Evolutionary conservation across 2,329 filamentous ascomycete species (phyloP).

Genomic region (Cladosporium cucumerinum): DNA sequence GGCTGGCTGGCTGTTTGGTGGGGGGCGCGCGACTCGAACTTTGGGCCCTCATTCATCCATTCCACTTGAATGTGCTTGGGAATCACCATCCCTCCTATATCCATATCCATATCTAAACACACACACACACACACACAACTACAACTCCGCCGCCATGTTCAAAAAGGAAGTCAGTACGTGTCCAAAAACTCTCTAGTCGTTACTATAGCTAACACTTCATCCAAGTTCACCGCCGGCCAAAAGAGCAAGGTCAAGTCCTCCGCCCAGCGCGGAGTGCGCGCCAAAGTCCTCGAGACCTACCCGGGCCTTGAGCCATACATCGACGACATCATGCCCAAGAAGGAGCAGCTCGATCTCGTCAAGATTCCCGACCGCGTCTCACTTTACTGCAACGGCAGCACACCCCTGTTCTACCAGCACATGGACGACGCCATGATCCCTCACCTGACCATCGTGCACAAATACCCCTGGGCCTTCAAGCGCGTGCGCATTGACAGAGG

Average conservation of each 20-base stretch:
- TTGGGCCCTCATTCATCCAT: neutral
- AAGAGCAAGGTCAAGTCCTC: slow-evolving; percentile 97
- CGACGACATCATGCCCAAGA: slow-evolving; percentile 94
- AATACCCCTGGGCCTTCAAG: slow-evolving; percentile 80
- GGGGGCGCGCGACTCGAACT: neutral
- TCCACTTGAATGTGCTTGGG: neutral
- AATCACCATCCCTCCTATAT: neutral
- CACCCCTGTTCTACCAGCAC: slow-evolving; percentile 89
- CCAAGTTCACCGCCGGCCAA: slow-evolving; percentile 62
- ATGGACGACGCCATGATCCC: slow-evolving; percentile 74
- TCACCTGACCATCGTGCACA: slow-evolving; percentile 84
- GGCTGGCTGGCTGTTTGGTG: too few relatives aligned
- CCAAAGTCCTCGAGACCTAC: slow-evolving; percentile 78
- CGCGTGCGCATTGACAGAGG: slow-evolving; percentile 88
- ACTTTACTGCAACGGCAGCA: slow-evolving; percentile 76
- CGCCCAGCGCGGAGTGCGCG: slow-evolving; percentile 80
- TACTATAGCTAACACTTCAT: slow-evolving; percentile 23
- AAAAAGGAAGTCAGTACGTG: slow-evolving; percentile 74
- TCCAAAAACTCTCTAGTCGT: neutral
- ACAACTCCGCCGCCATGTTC: slow-evolving; percentile 62
- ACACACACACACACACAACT: too few relatives aligned
- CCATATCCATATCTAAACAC: too few relatives aligned
- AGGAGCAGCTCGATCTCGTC: slow-evolving; percentile 81
- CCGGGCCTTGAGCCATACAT: slow-evolving; percentile 82
- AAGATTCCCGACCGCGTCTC: slow-evolving; percentile 90